Conservation (phyloP, 2,329 filamentous ascomycete genomes). For the Neophaeococcomyces aloes region DNA sequence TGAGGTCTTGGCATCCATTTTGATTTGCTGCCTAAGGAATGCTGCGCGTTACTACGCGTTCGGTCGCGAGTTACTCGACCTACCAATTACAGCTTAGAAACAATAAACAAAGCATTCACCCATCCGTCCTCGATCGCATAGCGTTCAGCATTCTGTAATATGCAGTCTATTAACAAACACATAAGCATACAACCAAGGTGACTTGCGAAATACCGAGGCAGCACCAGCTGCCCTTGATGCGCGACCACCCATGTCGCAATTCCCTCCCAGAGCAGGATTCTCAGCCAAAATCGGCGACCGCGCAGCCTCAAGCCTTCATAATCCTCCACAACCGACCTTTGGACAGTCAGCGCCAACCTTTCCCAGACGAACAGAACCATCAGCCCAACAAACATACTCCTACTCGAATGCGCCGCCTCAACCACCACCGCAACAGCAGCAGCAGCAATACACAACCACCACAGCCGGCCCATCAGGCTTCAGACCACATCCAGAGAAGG, state of each 20-base stretch:
- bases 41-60: not conserved
- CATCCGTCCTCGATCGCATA: not conserved
- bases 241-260: conserved; percentile 22
- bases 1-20: no score
- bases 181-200: not conserved
- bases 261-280: conserved; percentile 45
- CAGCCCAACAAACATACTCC: not conserved
- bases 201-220: not conserved
- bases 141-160: not conserved
- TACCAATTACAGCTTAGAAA: not conserved
- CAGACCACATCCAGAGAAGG: conserved; percentile 35
- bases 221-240: not conserved
- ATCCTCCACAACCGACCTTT: conserved; percentile 26
- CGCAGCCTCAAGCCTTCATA: conserved; percentile 20
- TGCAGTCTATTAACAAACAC: not conserved
- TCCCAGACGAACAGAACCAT: conserved; percentile 1
- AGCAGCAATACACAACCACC: conserved; percentile 33
- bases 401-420: conserved; percentile 9
- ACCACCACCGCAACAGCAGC: conserved; percentile 29
- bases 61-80: not conserved
- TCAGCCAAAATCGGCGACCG: conserved; percentile 45
- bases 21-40: not conserved
- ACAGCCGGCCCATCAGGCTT: conserved; percentile 30
- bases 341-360: conserved; percentile 27
- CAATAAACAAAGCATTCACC: conserved; percentile 1